Evolutionary conservation across 371 early-diverging fungal species (phyloP), one percentile per base, ranked within the genome.

Genomic region (Polyrhizophydium stewartii): DNA sequence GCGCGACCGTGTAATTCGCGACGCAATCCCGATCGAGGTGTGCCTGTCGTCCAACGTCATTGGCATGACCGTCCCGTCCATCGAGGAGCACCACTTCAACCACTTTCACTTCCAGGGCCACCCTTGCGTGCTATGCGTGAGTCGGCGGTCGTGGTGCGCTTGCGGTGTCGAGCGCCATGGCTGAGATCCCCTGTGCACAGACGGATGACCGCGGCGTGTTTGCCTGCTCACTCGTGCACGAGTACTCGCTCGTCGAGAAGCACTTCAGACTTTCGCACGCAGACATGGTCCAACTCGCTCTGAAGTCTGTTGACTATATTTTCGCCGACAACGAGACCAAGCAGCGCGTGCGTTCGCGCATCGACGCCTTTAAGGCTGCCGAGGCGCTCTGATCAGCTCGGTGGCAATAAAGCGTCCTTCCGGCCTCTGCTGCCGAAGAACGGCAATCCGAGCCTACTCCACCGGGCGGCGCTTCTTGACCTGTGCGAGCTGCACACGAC

Each of bases 11-110:
- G 73, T 87, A 12, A 73, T 72, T 56, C 53, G 62, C 13, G 53
- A 71, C 5, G 41, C 65, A 21, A 78, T 83, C 27, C 84, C 85
- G 9, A 65, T 88, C 28, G 88, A 88, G 62, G 71, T 84, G 0
- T 88, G 88, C 61, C 75, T 87, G 78, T 82, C 87, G 10, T 84
- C 85, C n/a, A 88, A 88, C 57, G 57, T 88, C 0, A 41, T 85
- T 10, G 74, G 83, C 58, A 80, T 83, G 52, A 86, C 87, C 0
- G 84, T 82, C 0, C 46, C 64, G 1, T 59, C 66, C 24, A 75
- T 70, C 61, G 74, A 76, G 40, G 75, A 74, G 7, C 88, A 88
- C 62, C 86, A 85, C 60, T 55, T 86, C 50, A 75, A 71, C 53
- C 80, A 79, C 5, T 67, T 77, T 0, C 65, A 80, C n/a, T 32